phyloP scores from a whole-genome alignment of 495 filamentous ascomycete genomes.

The Neurospora pannonica region DNA sequence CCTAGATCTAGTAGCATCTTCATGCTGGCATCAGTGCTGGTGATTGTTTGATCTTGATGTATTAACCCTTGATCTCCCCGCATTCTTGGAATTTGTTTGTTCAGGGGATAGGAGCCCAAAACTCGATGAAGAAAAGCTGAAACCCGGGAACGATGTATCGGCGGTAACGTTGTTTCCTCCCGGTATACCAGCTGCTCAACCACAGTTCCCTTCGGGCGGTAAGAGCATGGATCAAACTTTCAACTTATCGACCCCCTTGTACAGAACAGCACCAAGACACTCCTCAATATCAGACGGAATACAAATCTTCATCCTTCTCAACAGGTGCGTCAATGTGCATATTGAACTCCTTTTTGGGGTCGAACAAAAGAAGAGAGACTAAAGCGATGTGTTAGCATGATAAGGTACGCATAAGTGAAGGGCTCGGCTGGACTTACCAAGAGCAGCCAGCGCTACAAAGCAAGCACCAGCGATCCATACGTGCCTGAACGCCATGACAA shows the following conservation, averaged over 20 bases:
- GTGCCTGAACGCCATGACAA: conserved; percentile 14
- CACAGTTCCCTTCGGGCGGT: background rate
- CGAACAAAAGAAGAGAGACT: conserved; percentile 11
- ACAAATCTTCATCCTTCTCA: conserved; percentile 17
- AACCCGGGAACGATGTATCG: background rate
- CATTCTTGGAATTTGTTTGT: background rate
- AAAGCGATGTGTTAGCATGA: background rate
- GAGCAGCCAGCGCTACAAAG: conserved; percentile 16
- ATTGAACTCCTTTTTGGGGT: conserved; percentile 14
- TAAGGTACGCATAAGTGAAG: background rate
- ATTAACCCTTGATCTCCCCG: background rate
- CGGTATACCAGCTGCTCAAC: background rate
- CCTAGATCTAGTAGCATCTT: background rate
- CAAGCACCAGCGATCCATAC: conserved; percentile 21
- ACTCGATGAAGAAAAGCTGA: background rate
- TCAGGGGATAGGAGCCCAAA: background rate
- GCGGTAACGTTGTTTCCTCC: background rate
- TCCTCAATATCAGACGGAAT: conserved; percentile 1
- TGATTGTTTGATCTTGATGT: background rate
- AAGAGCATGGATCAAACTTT: background rate
- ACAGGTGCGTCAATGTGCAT: conserved; percentile 15
- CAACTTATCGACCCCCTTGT: background rate
- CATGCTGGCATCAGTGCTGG: background rate
- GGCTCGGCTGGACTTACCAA: conserved; percentile 8
- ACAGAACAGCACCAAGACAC: background rate